Conservation (phyloP, 371 early-diverging fungal species). For the Globomyces sp. region DNA sequence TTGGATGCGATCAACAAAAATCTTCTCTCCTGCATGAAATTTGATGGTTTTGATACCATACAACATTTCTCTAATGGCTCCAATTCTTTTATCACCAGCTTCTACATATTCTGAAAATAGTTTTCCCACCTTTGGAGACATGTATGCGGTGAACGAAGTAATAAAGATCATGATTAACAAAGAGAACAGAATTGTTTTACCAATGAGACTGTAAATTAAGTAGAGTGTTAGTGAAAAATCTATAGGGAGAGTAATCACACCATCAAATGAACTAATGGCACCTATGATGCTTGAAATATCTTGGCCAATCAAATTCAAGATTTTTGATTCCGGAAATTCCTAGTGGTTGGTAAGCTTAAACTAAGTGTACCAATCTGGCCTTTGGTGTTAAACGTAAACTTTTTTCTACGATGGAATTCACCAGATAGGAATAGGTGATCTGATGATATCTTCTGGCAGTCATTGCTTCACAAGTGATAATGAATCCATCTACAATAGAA, state of each 20-base stretch:
- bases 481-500: too few species aligned
- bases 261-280: too few species aligned
- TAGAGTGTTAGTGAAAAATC: not conserved
- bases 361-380: not conserved
- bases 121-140: not conserved
- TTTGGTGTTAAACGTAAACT: conserved; percentile 39
- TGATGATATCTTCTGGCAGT: not conserved
- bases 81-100: conserved; percentile 28
- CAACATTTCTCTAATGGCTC: conserved; percentile 31
- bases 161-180: conserved; percentile 18
- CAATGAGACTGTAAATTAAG: conserved; percentile 20
- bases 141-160: not conserved
- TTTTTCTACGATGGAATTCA: conserved; percentile 47
- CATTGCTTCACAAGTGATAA: not conserved
- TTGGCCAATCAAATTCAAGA: conserved; percentile 32
- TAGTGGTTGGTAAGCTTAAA: too few species aligned
- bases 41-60: conserved; percentile 33
- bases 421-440: conserved; percentile 20
- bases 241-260: too few species aligned
- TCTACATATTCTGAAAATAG: not conserved
- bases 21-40: conserved; percentile 25
- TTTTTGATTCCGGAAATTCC: conserved; percentile 22
- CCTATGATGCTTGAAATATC: conserved; percentile 22
- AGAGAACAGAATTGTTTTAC: conserved; percentile 27
- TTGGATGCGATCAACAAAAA: conserved; percentile 20